Evolutionary conservation across 1,284 basidiomycete genomes (phyloP), one percentile per base, ranked within the genome.

Genomic region (Heterobasidion annosum): DNA sequence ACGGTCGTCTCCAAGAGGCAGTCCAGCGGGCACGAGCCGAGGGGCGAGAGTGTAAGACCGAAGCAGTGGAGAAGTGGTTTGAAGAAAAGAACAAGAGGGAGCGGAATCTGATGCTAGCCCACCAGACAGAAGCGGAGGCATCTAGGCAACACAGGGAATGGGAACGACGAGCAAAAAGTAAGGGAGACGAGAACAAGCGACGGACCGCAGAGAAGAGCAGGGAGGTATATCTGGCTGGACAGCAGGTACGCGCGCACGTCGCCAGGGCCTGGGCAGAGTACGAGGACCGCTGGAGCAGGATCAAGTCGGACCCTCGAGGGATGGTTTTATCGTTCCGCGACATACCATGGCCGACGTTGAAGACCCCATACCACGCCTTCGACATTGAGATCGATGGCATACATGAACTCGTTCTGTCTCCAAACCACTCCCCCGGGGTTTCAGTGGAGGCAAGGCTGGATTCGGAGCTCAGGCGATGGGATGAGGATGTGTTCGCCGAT

Each of bases 311-410:
- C 25, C 4, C 25, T 4, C 18, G 16, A 15, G 15, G n/a, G 8
- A 63, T 67, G 25, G 25, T 25, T 32, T 69, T 88, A 52, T 69
- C 69, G 1, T 89, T 89, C 70, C 65, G 70, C 44, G 72, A 73
- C 51, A 77, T 88, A 50, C 86, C 87, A 15, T 90, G 87, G 88
- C 87, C 87, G 37, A 61, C 80, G 58, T 64, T 76, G 50, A 59
- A 61, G 9, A 62, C 65, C 18, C 79, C 82, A 19, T 62, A 60
- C 16, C 64, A 62, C 37, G 68, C 72, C 1, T 75, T 73, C 34
- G 78, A 79, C 48, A 73, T 90, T 54, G 75, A 73, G 8, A 65
- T 75, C 4, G 25, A 25, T 25, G 3, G 25, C 25, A 25, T 25
- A 25, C 25, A 25, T 25, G 25, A 25, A 25, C 4, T 25, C 25